Conservation (phyloP, 2,329 filamentous ascomycete species). For the Xylogone sp. region DNA sequence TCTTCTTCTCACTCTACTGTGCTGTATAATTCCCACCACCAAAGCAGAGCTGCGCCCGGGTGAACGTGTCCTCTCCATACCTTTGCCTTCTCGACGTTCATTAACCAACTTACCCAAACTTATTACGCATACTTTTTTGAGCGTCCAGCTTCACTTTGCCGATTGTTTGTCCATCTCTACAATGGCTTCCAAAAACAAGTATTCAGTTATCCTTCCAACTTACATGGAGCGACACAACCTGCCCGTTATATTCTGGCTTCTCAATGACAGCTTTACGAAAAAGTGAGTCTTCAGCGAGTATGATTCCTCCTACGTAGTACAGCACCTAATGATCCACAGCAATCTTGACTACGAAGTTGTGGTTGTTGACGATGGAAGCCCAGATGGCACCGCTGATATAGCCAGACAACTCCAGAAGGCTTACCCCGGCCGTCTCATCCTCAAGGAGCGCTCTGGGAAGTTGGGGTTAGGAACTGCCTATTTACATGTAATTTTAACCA, state of each 20-base stretch:
- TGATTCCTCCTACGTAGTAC: background rate
- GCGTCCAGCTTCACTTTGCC: no score
- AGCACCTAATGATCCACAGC: slow-evolving; percentile 41
- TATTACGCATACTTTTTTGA: no score
- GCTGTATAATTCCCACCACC: no score
- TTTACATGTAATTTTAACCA: slow-evolving; percentile 56
- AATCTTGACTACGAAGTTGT: slow-evolving; percentile 96
- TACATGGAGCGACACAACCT: slow-evolving; percentile 98
- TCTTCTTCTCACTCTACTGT: no score
- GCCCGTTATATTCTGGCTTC: slow-evolving; percentile 90
- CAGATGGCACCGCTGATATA: slow-evolving; percentile 89
- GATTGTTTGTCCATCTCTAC: no score
- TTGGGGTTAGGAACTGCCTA: slow-evolving; percentile 27
- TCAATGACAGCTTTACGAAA: slow-evolving; percentile 88
- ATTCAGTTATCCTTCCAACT: slow-evolving; percentile 95
- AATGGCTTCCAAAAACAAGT: slow-evolving; percentile 63
- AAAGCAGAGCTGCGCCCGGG: no score
- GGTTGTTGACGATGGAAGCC: slow-evolving; percentile 96
- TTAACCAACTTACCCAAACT: no score
- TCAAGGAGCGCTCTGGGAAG: slow-evolving; percentile 83
- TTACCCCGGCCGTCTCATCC: slow-evolving; percentile 74
- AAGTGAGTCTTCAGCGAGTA: slow-evolving; percentile 53
- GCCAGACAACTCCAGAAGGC: slow-evolving; percentile 85
- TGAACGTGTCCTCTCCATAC: no score
- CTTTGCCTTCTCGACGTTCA: no score